Evolutionary conservation across 352 stramenopile species (phyloP).

Genomic region (Phytophthora citricola): DNA sequence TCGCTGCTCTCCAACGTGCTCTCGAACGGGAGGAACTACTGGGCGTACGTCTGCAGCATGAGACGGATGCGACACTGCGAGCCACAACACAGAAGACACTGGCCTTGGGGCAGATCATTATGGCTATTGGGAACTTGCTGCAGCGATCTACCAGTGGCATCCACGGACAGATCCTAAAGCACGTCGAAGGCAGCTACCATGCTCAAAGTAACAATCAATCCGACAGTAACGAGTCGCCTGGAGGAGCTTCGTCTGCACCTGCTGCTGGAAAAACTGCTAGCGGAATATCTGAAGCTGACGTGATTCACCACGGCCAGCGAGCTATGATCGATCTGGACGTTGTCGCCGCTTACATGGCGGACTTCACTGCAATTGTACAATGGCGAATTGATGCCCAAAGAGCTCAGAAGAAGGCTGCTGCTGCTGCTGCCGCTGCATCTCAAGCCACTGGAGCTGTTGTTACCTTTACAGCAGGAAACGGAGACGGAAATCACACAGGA

Average conservation of each 20-base stretch:
- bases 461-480: slow-evolving; percentile 19
- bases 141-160: slow-evolving; percentile 87
- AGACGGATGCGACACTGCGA: slow-evolving; percentile 88
- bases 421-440: slow-evolving; percentile 27
- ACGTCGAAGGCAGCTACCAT: slow-evolving; percentile 68
- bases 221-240: slow-evolving; percentile 21
- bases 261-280: slow-evolving; percentile 23
- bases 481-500: slow-evolving; percentile 24
- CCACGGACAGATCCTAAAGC: slow-evolving; percentile 89
- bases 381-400: slow-evolving; percentile 72
- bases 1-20: slow-evolving; percentile 85
- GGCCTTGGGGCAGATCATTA: slow-evolving; percentile 91
- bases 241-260: slow-evolving; percentile 12
- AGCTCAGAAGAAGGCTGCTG: slow-evolving; percentile 65
- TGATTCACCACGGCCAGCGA: slow-evolving; percentile 87
- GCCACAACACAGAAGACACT: slow-evolving; percentile 92
- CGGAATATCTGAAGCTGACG: slow-evolving; percentile 79
- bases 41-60: slow-evolving; percentile 84
- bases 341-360: slow-evolving; percentile 93
- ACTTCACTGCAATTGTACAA: slow-evolving; percentile 90
- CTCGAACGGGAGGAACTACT: slow-evolving; percentile 75
- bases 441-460: slow-evolving; percentile 18
- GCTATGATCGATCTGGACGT: slow-evolving; percentile 92
- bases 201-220: slow-evolving; percentile 27
- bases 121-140: slow-evolving; percentile 87